Conservation (phyloP, 129 eudicot genomes). For the Cynara cardunculus region DNA sequence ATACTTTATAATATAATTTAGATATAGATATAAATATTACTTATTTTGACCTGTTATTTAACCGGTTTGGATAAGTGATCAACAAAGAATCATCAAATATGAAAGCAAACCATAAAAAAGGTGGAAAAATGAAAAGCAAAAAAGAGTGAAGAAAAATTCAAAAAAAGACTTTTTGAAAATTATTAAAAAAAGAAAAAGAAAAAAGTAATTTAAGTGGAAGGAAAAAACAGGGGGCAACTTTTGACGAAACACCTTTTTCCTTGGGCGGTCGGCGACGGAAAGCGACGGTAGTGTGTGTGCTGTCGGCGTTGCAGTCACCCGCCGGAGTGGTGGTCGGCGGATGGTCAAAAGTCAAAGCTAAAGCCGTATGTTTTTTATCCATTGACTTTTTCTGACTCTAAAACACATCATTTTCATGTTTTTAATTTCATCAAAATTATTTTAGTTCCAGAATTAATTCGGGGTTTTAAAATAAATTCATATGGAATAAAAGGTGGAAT, state of each 20-base stretch:
- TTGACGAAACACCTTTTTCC: slow-evolving; percentile 17
- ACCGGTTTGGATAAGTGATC: not conserved
- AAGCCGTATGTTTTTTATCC: not conserved
- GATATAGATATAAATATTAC: too few species aligned
- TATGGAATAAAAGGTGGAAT: too few species aligned
- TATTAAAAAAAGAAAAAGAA: not conserved
- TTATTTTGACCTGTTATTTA: too few species aligned
- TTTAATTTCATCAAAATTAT: not conserved
- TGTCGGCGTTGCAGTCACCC: too few species aligned
- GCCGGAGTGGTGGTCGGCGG: slow-evolving; percentile 9
- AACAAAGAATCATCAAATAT: slow-evolving; percentile 3
- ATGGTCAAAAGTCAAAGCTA: slow-evolving; percentile 30
- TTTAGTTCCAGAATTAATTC: too few species aligned
- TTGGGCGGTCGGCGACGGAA: slow-evolving; percentile 27
- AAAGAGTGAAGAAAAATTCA: not conserved
- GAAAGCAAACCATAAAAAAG: not conserved
- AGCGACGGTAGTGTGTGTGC: slow-evolving; percentile 23
- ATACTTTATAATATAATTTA: too few species aligned
- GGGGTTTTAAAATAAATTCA: too few species aligned
- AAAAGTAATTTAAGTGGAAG: not conserved
- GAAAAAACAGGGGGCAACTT: slow-evolving; percentile 26
- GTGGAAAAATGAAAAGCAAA: not conserved
- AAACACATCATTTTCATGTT: not conserved
- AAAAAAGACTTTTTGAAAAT: slow-evolving; percentile 8
- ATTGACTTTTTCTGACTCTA: not conserved